Percentiles rank a stretch among this genome's conserved stretches.
These are phyloP conservation scores for Dictyostelium capitatum DNA, from an alignment of 78 protist genomes.

Conservation along the genomic window DNA sequence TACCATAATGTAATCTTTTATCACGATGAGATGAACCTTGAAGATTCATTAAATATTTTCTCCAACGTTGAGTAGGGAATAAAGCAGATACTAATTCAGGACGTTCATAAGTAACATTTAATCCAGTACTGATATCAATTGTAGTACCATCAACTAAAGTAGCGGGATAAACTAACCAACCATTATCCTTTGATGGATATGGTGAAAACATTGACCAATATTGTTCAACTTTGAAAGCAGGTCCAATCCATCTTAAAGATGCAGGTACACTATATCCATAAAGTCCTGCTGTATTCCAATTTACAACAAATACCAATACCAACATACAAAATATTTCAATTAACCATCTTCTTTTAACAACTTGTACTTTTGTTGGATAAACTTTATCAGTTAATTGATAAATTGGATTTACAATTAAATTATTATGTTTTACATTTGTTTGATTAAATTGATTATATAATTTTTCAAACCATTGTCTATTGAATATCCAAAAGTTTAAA, in stretches of 20 bases:
- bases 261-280: slow-evolving; percentile 30
- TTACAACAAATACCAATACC: slow-evolving; percentile 10
- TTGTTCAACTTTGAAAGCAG: slow-evolving; percentile 52
- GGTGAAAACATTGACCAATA: slow-evolving; percentile 80
- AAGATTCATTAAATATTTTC: slow-evolving; percentile 70
- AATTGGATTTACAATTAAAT: neutral
- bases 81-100: slow-evolving; percentile 21
- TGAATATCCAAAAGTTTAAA: neutral
- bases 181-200: slow-evolving; percentile 64
- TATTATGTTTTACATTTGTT: no score
- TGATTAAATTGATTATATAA: neutral
- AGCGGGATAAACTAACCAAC: slow-evolving; percentile 56
- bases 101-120: neutral
- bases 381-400: neutral
- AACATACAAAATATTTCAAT: slow-evolving; percentile 18
- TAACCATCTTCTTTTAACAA: slow-evolving; percentile 10
- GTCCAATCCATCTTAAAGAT: slow-evolving; percentile 32
- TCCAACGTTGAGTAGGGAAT: slow-evolving; percentile 79
- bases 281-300: slow-evolving; percentile 53
- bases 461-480: neutral
- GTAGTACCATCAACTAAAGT: neutral
- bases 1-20: slow-evolving; percentile 44
- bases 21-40: slow-evolving; percentile 13
- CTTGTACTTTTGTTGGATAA: slow-evolving; percentile 23
- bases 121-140: slow-evolving; percentile 10